Evolutionary conservation across 768 basidiomycete species (phyloP).

Genomic region (Boletus reticulatus): DNA sequence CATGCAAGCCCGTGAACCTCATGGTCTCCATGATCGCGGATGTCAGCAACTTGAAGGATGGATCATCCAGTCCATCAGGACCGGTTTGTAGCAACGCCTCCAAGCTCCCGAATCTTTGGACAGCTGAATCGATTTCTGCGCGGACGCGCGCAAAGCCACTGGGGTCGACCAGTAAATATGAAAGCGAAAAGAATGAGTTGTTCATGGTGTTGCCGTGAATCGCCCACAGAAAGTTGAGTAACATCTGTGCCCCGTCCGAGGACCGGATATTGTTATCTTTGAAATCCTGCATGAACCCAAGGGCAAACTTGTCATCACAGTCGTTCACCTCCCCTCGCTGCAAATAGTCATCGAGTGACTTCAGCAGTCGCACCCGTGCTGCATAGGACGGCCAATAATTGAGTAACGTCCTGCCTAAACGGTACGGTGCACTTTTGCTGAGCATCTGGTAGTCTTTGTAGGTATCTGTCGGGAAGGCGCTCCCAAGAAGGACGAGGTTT

Average conservation of each 20-base stretch:
- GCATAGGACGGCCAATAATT: constrained; percentile 12
- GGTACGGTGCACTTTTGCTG: constrained; percentile 17
- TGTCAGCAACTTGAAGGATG: constrained; percentile 18
- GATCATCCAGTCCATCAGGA: constrained; percentile 15
- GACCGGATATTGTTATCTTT: constrained; percentile 14
- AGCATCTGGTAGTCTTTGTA: constrained; percentile 22
- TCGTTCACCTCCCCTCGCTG: constrained; percentile 5
- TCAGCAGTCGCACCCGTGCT: constrained; percentile 12
- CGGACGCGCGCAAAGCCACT: constrained; percentile 44
- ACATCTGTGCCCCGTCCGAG: constrained; percentile 15
- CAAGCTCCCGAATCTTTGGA: constrained; percentile 12
- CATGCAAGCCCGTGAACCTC: constrained; percentile 18
- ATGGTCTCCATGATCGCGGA: constrained; percentile 29
- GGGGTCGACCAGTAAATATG: constrained; percentile 40
- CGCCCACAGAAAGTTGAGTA: constrained; percentile 21
- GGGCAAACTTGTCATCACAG: constrained; percentile 5
- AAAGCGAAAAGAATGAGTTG: constrained; percentile 18
- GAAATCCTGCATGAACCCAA: constrained; percentile 17
- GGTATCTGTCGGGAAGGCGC: constrained; percentile 16
- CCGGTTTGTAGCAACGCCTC: constrained; percentile 9
- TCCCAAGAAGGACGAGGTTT: constrained; percentile 20
- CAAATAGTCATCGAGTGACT: constrained; percentile 11
- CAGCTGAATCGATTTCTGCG: constrained; percentile 40
- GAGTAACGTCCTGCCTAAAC: constrained; percentile 12
- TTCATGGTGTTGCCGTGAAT: constrained; percentile 22